phyloP scores from a whole-genome alignment of 768 basidiomycete species.

The Termitomyces sp. region DNA sequence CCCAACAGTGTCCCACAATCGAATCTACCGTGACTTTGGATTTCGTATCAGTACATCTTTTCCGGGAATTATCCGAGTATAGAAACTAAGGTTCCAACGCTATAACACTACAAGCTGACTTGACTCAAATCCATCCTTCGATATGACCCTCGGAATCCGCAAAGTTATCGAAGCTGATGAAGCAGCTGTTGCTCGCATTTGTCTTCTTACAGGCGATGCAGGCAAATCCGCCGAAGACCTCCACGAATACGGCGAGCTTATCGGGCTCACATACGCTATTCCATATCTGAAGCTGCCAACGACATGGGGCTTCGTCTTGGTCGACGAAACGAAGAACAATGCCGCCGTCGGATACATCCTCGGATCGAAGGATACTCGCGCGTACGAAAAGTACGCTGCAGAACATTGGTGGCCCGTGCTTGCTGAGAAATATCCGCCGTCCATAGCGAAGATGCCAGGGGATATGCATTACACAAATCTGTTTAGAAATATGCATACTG shows the following conservation, averaged over 20 bases:
- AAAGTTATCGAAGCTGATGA: conserved; percentile 48
- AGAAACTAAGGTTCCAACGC: no score
- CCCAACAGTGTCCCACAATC: neutral
- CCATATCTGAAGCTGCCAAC: conserved; percentile 68
- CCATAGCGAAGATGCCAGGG: conserved; percentile 27
- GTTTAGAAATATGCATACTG: conserved; percentile 34
- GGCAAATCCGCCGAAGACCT: conserved; percentile 59
- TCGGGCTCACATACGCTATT: conserved; percentile 67
- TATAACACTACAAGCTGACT: neutral
- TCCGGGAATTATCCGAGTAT: neutral
- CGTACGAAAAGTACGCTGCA: conserved; percentile 50
- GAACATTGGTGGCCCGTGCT: conserved; percentile 65
- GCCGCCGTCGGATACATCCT: conserved; percentile 69
- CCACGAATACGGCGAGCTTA: conserved; percentile 59
- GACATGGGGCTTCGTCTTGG: conserved; percentile 73
- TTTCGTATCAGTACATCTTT: neutral
- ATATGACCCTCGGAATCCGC: conserved; percentile 47
- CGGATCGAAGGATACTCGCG: conserved; percentile 61
- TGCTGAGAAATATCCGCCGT: conserved; percentile 45
- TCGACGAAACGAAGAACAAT: conserved; percentile 34
- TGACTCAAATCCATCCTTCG: neutral
- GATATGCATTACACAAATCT: conserved; percentile 41
- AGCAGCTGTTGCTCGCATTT: conserved; percentile 59
- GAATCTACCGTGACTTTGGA: neutral
- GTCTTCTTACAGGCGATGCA: conserved; percentile 68